A percentile compares a stretch with the other conserved stretches of the same genome.
phyloP scores from a whole-genome alignment of 1,284 basidiomycete species.

The Baeospora myosura region DNA sequence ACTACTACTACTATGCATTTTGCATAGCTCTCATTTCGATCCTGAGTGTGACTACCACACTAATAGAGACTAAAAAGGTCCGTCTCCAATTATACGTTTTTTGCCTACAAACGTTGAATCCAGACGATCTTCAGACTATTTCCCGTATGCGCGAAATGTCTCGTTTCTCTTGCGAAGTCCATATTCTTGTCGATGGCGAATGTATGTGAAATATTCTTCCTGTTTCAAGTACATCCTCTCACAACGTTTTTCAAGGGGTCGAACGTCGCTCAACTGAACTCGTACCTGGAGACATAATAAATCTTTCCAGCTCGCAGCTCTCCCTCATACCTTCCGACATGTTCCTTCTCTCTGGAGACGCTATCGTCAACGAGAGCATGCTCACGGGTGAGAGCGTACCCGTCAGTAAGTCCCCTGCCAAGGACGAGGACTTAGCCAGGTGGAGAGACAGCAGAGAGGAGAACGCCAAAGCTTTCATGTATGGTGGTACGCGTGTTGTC shows the following conservation, averaged over 20 bases:
- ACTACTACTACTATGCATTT: conserved; percentile 97
- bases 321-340: conserved; percentile 86
- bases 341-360: conserved; percentile 89
- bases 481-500: conserved; percentile 89
- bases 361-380: conserved; percentile 99
- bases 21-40: conserved; percentile 93
- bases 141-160: conserved; percentile 96
- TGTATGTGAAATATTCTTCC: conserved; percentile 45
- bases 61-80: conserved; percentile 90
- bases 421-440: conserved; percentile 60
- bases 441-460: conserved; percentile 75
- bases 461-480: conserved; percentile 82
- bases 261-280: conserved; percentile 73
- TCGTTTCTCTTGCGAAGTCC: conserved; percentile 78
- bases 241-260: conserved; percentile 44
- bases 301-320: conserved; percentile 74
- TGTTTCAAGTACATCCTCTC: conserved; percentile 1
- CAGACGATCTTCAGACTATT: conserved; percentile 58
- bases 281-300: conserved; percentile 91
- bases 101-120: conserved; percentile 3
- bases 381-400: conserved; percentile 94
- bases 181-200: conserved; percentile 63
- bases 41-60: conserved; percentile 79
- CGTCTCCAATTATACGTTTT: conserved; percentile 10
- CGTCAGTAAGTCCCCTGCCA: conserved; percentile 79